Conservation (phyloP, 306 rosid species). For the Acacia melanoxylon region DNA sequence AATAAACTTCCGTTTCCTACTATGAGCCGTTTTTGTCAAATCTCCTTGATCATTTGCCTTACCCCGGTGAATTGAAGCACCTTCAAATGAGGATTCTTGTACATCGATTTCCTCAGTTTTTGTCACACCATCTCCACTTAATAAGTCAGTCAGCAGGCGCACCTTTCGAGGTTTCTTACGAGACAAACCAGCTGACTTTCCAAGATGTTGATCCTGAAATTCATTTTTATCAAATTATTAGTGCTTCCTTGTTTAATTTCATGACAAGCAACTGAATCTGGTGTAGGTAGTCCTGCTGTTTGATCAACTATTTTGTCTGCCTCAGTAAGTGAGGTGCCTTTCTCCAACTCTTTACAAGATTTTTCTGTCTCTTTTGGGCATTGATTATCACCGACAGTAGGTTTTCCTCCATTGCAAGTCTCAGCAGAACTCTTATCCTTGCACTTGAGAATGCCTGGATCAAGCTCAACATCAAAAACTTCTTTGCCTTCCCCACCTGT, state of each 20-base stretch:
- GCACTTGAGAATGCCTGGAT: constrained; percentile 40
- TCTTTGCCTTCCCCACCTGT: constrained; percentile 52
- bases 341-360: constrained; percentile 29
- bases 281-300: constrained; percentile 34
- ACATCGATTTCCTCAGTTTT: constrained; percentile 40
- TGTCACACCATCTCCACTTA: constrained; percentile 55
- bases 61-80: constrained; percentile 45
- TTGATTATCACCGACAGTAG: constrained; percentile 39
- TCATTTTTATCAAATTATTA: constrained; percentile 48
- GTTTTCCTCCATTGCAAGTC: constrained; percentile 42
- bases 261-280: constrained; percentile 42
- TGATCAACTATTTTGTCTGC: constrained; percentile 34
- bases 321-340: constrained; percentile 31
- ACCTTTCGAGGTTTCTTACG: constrained; percentile 76
- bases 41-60: constrained; percentile 56
- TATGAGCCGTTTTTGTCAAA: constrained; percentile 39
- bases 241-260: constrained; percentile 43
- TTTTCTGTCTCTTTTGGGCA: constrained; percentile 32
- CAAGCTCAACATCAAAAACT: constrained; percentile 45
- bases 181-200: constrained; percentile 51
- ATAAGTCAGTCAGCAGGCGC: constrained; percentile 84
- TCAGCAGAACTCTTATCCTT: constrained; percentile 44
- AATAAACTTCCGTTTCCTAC: constrained; percentile 64
- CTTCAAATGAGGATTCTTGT: constrained; percentile 50
- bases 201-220: constrained; percentile 52